A percentile compares a stretch with the other conserved stretches of the same genome.
phyloP scores from a whole-genome alignment of 768 basidiomycete species.

The Psilocybe azurescens region DNA sequence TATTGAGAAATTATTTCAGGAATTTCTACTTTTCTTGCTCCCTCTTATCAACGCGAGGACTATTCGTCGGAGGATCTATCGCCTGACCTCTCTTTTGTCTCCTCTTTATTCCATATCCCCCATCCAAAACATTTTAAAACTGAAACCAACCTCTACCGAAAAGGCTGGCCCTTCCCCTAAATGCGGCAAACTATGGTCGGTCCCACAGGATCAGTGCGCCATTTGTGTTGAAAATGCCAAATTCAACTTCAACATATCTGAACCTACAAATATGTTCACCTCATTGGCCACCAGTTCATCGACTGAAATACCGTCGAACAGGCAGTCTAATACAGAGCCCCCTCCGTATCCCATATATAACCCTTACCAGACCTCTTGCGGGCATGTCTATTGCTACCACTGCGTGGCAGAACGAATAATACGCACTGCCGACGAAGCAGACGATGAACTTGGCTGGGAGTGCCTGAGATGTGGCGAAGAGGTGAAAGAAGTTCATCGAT shows the following conservation, averaged over 20 bases:
- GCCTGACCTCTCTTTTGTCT: constrained; percentile 36
- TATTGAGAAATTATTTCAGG: constrained; percentile 51
- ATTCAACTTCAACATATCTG: constrained; percentile 59
- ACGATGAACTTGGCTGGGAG: constrained; percentile 68
- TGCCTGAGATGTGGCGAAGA: constrained; percentile 80
- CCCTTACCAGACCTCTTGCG: constrained; percentile 84
- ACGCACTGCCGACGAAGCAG: constrained; percentile 69
- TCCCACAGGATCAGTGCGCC: constrained; percentile 82
- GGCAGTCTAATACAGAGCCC: constrained; percentile 39
- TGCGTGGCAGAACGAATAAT: constrained; percentile 88
- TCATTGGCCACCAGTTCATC: constrained; percentile 31
- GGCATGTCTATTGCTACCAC: constrained; percentile 91
- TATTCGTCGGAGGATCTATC: constrained; percentile 61
- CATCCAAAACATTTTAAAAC: constrained; percentile 19
- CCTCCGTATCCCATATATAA: constrained; percentile 73
- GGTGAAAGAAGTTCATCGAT: constrained; percentile 70
- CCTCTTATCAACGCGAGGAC: constrained; percentile 79
- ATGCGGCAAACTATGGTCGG: constrained; percentile 69
- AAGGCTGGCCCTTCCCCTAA: constrained; percentile 24
- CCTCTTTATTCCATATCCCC: constrained; percentile 36
- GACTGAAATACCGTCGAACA: constrained; percentile 19
- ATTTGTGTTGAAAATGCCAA: constrained; percentile 86
- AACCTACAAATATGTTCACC: constrained; percentile 56
- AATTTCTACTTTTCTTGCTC: constrained; percentile 92
- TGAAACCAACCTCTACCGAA: not conserved